Evolutionary conservation across 768 basidiomycete genomes (phyloP).

Genomic region (Hygrocybe punicea): DNA sequence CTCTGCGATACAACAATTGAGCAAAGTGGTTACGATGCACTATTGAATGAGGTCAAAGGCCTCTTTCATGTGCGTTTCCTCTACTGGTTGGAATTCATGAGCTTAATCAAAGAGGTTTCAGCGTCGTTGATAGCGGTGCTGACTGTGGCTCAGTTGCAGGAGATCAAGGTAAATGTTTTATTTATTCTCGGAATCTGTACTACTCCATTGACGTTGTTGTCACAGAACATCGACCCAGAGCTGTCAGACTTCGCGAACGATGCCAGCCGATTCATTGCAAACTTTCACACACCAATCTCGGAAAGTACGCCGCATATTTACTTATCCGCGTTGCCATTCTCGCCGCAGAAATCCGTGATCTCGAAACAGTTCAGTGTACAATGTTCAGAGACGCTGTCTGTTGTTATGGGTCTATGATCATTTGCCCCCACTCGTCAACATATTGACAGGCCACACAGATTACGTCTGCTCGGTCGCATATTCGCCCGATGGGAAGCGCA

Average conservation of each 20-base stretch:
- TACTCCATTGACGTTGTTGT: background rate
- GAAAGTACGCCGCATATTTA: constrained; percentile 38
- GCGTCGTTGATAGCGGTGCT: too few relatives aligned
- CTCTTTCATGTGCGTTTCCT: too few relatives aligned
- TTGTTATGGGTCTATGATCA: background rate
- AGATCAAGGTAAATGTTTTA: background rate
- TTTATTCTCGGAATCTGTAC: constrained; percentile 5
- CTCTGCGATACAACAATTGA: background rate
- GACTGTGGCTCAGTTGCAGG: background rate
- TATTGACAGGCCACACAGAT: constrained; percentile 10
- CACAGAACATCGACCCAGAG: background rate
- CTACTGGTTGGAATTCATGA: too few relatives aligned
- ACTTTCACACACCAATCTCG: constrained; percentile 29
- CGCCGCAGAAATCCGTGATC: constrained; percentile 26
- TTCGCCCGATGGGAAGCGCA: constrained; percentile 48
- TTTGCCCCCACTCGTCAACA: constrained; percentile 1
- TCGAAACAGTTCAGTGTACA: constrained; percentile 7
- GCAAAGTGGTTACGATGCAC: too few relatives aligned
- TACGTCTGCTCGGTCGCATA: constrained; percentile 35
- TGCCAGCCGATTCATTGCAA: constrained; percentile 27
- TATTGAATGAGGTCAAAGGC: too few relatives aligned
- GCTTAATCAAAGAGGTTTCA: too few relatives aligned
- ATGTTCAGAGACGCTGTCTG: too few relatives aligned
- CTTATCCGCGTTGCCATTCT: constrained; percentile 38
- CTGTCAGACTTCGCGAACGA: constrained; percentile 22